Conservation (phyloP, 306 rosid species). For the Nissolia schottii region DNA sequence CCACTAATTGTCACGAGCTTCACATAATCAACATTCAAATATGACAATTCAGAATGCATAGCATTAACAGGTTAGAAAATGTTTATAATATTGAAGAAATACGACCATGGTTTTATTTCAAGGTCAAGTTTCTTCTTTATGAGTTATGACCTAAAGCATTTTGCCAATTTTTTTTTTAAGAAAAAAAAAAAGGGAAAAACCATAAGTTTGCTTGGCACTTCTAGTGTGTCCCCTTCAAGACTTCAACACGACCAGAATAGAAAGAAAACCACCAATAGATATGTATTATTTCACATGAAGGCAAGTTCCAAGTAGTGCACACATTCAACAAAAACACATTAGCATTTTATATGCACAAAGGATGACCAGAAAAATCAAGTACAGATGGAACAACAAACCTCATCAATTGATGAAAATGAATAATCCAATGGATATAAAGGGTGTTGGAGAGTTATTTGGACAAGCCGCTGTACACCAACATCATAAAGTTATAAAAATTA, state of each 20-base stretch:
- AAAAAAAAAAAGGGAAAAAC: too few relatives aligned
- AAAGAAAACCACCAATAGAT: not conserved
- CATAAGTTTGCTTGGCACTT: not conserved
- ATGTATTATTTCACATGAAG: not conserved
- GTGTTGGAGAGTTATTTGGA: slow-evolving; percentile 72
- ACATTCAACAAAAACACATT: not conserved
- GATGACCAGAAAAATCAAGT: not conserved
- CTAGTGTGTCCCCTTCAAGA: not conserved
- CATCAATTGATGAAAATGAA: slow-evolving; percentile 45
- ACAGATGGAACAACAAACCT: slow-evolving; percentile 43
- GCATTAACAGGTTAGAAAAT: not conserved
- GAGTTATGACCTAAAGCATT: not conserved
- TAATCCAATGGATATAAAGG: slow-evolving; percentile 64
- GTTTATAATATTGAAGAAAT: not conserved
- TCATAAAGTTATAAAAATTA: slow-evolving; percentile 32
- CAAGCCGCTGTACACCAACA: slow-evolving; percentile 65
- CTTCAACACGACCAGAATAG: not conserved
- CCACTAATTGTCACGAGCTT: not conserved
- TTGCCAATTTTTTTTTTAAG: not conserved
- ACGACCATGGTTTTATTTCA: not conserved
- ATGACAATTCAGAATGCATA: not conserved
- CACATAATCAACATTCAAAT: slow-evolving; percentile 1
- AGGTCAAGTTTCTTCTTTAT: not conserved
- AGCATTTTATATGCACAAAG: slow-evolving; percentile 8
- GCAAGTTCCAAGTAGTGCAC: slow-evolving; percentile 1